phyloP scores from a whole-genome alignment of 2,329 filamentous ascomycete species.

The Ophiostoma sp. region DNA sequence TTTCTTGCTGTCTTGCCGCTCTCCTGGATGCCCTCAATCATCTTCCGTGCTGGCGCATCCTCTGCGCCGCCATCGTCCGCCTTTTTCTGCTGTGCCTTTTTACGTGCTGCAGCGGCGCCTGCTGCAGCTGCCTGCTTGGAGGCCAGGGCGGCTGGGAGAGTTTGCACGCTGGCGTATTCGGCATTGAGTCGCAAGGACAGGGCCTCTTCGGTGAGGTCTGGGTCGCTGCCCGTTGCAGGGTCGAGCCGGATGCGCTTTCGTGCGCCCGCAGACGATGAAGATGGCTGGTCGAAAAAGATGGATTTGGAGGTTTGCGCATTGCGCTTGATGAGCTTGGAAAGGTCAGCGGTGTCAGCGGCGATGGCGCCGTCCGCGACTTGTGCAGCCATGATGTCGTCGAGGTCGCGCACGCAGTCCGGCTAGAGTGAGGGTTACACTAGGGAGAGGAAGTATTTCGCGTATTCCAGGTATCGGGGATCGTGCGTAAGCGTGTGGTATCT shows the following conservation, averaged over 20 bases:
- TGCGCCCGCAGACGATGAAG: constrained; percentile 3
- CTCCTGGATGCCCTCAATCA: constrained; percentile 60
- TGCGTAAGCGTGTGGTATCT: neutral
- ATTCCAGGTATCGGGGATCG: neutral
- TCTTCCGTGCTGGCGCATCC: constrained; percentile 52
- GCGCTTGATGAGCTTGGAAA: constrained; percentile 38
- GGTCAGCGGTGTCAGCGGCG: constrained; percentile 28
- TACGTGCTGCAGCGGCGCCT: constrained; percentile 45
- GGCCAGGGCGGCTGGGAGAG: constrained; percentile 70
- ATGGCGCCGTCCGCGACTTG: constrained; percentile 30
- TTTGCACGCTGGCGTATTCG: constrained; percentile 74
- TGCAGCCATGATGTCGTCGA: constrained; percentile 31
- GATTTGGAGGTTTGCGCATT: constrained; percentile 41
- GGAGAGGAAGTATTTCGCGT: neutral
- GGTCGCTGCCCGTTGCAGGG: constrained; percentile 36
- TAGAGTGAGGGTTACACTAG: neutral
- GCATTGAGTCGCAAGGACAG: constrained; percentile 56
- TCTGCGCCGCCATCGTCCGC: constrained; percentile 33
- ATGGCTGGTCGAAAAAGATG: constrained; percentile 35
- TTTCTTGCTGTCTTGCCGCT: constrained; percentile 31
- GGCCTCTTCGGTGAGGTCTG: constrained; percentile 39
- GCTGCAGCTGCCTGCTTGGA: constrained; percentile 67
- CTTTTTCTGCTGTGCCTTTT: constrained; percentile 46
- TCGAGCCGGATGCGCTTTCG: constrained; percentile 36
- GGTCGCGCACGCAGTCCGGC: neutral